Evolutionary conservation across 768 basidiomycete genomes (phyloP).

Genomic region (Naganishia randhawae): DNA sequence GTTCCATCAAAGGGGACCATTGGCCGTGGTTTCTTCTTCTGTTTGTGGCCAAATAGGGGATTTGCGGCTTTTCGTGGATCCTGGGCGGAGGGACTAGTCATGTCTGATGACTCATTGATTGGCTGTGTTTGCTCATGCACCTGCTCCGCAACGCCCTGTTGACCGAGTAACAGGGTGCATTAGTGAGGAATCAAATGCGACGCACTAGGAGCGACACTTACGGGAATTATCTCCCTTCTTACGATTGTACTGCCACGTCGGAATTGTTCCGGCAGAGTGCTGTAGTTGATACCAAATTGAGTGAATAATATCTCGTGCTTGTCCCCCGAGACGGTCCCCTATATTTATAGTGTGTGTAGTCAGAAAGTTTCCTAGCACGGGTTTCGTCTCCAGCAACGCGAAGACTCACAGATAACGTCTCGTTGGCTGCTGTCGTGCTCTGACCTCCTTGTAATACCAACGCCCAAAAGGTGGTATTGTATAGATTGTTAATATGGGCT

Average conservation of each 20-base stretch:
- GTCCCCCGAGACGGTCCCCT: constrained; percentile 84
- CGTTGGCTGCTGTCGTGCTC: constrained; percentile 75
- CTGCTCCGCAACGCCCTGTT: too few species aligned
- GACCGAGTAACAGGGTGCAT: too few species aligned
- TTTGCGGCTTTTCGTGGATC: background rate
- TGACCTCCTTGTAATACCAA: constrained; percentile 78
- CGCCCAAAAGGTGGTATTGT: constrained; percentile 95
- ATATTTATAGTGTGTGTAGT: background rate
- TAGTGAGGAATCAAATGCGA: too few species aligned
- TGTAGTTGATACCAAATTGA: constrained; percentile 83
- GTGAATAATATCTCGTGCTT: constrained; percentile 89
- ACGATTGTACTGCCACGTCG: constrained; percentile 82
- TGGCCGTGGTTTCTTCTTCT: constrained; percentile 50
- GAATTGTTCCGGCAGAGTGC: constrained; percentile 64
- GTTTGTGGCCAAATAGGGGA: constrained; percentile 19
- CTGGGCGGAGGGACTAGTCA: background rate
- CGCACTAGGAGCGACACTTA: background rate
- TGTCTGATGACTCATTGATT: constrained; percentile 1
- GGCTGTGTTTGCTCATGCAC: background rate
- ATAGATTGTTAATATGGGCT: constrained; percentile 98
- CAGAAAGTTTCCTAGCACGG: background rate
- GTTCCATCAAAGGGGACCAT: constrained; percentile 51
- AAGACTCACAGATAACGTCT: constrained; percentile 63
- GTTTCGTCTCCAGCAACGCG: background rate
- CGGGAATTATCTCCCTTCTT: constrained; percentile 55